Evolutionary conservation across 2,329 filamentous ascomycete genomes (phyloP).

Genomic region (Coniosporium tulheliwenetii): DNA sequence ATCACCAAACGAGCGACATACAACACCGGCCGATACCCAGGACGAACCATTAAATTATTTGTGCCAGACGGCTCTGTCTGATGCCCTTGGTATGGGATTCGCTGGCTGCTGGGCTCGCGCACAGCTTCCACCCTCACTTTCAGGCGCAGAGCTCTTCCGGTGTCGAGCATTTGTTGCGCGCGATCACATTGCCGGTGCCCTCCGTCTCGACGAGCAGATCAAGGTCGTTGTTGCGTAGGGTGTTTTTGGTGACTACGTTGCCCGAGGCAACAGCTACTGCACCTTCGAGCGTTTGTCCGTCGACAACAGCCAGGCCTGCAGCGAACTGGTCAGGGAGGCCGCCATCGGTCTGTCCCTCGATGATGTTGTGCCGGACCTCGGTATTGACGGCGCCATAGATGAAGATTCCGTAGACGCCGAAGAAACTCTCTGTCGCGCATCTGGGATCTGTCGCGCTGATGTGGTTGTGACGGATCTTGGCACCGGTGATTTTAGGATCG

Average conservation of each 20-base stretch:
- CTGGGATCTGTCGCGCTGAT: conserved; percentile 8
- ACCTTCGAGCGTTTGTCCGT: conserved; percentile 8
- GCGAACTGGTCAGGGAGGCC: too few relatives aligned
- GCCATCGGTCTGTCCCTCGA: conserved; percentile 10
- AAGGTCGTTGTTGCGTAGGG: conserved; percentile 12
- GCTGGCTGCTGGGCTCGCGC: too few relatives aligned
- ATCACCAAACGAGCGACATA: too few relatives aligned
- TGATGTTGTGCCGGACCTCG: conserved; percentile 12
- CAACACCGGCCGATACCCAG: too few relatives aligned
- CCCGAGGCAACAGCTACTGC: conserved; percentile 9
- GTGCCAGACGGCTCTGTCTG: too few relatives aligned
- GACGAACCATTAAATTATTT: too few relatives aligned
- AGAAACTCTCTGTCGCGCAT: conserved; percentile 9
- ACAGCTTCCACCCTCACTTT: too few relatives aligned
- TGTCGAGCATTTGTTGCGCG: too few relatives aligned
- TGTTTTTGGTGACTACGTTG: conserved; percentile 16
- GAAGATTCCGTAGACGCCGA: conserved; percentile 10
- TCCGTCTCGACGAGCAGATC: too few relatives aligned
- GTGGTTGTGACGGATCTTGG: conserved; percentile 15
- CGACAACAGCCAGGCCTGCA: conserved; percentile 11
- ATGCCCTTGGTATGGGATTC: too few relatives aligned
- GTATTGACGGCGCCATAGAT: conserved; percentile 14
- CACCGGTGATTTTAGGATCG: conserved; percentile 16
- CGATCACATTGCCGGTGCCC: too few relatives aligned
- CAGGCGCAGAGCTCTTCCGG: too few relatives aligned